A percentile compares a stretch with the other conserved stretches of the same genome.
These are phyloP conservation scores for Suillus brevipes DNA, from an alignment of 768 basidiomycete species.

Conservation along the genomic window DNA sequence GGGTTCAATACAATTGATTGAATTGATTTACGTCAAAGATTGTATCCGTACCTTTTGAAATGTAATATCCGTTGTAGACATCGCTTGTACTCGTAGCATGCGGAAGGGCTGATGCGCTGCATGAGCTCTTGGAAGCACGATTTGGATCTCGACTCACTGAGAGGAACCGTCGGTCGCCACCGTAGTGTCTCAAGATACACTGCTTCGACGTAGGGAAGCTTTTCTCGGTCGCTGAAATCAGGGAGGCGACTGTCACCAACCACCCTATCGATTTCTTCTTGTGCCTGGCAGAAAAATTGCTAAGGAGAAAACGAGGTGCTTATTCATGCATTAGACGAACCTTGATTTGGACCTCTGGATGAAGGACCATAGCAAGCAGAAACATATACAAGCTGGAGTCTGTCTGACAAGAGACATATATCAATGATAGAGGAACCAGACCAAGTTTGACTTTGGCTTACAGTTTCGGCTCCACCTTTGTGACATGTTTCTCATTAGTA, in stretches of 20 bases:
- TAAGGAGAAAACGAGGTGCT: constrained; percentile 7
- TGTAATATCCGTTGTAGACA: constrained; percentile 31
- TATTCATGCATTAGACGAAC: background rate
- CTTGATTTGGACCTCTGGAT: constrained; percentile 32
- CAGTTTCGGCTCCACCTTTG: constrained; percentile 30
- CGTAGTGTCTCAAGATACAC: constrained; percentile 32
- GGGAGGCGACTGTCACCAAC: constrained; percentile 33
- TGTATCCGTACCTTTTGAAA: constrained; percentile 27
- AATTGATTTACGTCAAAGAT: background rate
- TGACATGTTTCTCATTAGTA: background rate
- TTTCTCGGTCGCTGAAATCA: constrained; percentile 24
- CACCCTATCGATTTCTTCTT: constrained; percentile 32
- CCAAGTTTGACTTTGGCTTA: constrained; percentile 8
- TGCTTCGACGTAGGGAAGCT: constrained; percentile 34
- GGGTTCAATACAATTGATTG: background rate
- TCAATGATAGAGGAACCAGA: background rate
- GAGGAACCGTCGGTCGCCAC: constrained; percentile 32
- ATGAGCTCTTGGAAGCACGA: background rate
- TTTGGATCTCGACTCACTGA: constrained; percentile 20
- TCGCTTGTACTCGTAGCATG: constrained; percentile 25
- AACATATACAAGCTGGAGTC: constrained; percentile 23
- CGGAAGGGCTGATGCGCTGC: constrained; percentile 19
- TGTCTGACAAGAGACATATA: constrained; percentile 12
- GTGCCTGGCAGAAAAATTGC: constrained; percentile 16
- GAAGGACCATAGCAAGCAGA: constrained; percentile 34